phyloP scores from a whole-genome alignment of 306 rosid genomes.

The Chamaecrista fasciculata region DNA sequence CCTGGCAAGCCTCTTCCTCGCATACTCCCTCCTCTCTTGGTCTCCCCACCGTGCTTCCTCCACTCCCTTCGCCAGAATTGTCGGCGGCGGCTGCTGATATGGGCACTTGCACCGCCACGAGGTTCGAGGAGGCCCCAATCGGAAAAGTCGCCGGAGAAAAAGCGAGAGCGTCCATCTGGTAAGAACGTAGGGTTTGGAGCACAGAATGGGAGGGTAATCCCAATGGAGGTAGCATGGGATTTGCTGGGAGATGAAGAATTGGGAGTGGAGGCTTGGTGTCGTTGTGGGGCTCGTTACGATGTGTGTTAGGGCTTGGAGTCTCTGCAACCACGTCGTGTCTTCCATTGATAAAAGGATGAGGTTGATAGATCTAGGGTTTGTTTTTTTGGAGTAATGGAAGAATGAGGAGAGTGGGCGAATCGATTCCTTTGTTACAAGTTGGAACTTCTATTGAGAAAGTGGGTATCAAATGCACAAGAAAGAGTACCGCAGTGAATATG shows the following conservation, averaged over 20 bases:
- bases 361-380: not conserved
- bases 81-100: constrained; percentile 72
- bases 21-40: constrained; percentile 45
- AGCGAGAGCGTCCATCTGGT: constrained; percentile 55
- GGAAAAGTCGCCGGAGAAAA: constrained; percentile 56
- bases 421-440: not conserved
- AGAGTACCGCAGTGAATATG: too few species aligned
- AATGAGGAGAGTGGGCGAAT: not conserved
- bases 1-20: constrained; percentile 54
- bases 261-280: constrained; percentile 67
- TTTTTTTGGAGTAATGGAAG: not conserved
- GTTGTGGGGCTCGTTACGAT: constrained; percentile 65
- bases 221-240: constrained; percentile 76
- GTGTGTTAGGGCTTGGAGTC: constrained; percentile 67
- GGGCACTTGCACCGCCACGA: constrained; percentile 92
- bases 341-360: constrained; percentile 30
- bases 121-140: constrained; percentile 42
- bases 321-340: constrained; percentile 57
- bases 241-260: constrained; percentile 61
- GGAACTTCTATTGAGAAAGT: too few species aligned
- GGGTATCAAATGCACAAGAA: too few species aligned
- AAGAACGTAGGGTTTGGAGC: constrained; percentile 50
- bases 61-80: constrained; percentile 63
- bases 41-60: constrained; percentile 61
- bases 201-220: constrained; percentile 88